Percentiles rank a stretch among this genome's conserved stretches.
Evolutionary conservation across 495 filamentous ascomycete species (phyloP).

Genomic region (Podospora didyma): DNA sequence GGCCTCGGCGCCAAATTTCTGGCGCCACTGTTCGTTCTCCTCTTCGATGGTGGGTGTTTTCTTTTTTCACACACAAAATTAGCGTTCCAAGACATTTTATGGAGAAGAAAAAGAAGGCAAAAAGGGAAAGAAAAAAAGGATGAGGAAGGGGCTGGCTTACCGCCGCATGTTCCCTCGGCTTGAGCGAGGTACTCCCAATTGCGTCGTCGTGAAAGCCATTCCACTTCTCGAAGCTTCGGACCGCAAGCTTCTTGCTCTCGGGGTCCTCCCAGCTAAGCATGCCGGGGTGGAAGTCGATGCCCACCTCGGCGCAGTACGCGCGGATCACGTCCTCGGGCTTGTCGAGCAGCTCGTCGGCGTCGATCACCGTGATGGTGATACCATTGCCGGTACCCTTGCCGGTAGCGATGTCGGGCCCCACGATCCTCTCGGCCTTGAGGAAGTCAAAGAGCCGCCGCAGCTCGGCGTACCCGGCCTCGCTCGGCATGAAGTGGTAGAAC

Average conservation of each 20-base stretch:
- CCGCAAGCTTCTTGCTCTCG: constrained; percentile 59
- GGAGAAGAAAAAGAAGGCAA: neutral
- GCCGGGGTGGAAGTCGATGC: constrained; percentile 60
- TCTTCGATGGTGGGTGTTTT: constrained; percentile 48
- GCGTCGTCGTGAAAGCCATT: constrained; percentile 94
- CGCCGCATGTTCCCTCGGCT: constrained; percentile 54
- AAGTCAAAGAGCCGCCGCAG: constrained; percentile 82
- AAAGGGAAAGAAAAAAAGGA: neutral
- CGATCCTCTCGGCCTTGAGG: constrained; percentile 53
- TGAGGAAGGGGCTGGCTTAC: constrained; percentile 53
- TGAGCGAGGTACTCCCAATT: constrained; percentile 70
- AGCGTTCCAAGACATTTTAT: no score
- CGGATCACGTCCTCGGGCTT: constrained; percentile 67
- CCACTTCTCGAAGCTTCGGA: constrained; percentile 87
- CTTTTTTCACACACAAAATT: no score
- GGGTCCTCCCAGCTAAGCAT: constrained; percentile 84
- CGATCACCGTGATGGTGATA: constrained; percentile 73
- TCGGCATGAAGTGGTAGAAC: constrained; percentile 79
- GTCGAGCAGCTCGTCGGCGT: constrained; percentile 91
- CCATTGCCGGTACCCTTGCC: constrained; percentile 38
- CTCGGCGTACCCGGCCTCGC: constrained; percentile 87
- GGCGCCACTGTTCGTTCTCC: constrained; percentile 72
- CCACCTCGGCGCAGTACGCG: constrained; percentile 74
- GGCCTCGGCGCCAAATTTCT: constrained; percentile 76
- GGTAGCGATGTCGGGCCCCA: constrained; percentile 48